Evolutionary conservation across 352 stramenopile genomes (phyloP).

Genomic region (Globisporangium mamillatum): DNA sequence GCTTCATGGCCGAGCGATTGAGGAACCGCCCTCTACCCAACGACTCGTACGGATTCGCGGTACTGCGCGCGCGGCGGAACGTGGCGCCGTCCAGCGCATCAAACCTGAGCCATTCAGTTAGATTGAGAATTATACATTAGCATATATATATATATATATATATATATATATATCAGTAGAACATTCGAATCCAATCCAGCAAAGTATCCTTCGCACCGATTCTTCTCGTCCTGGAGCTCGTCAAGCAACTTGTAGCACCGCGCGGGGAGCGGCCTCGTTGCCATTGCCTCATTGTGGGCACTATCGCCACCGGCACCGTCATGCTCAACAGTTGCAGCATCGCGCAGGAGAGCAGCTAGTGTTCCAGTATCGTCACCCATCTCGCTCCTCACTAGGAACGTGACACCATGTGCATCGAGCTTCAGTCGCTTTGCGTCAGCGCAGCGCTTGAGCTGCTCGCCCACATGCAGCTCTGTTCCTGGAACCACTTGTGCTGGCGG

Average conservation of each 20-base stretch:
- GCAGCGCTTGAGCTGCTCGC: background rate
- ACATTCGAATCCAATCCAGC: background rate
- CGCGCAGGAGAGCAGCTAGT: background rate
- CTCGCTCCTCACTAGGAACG: constrained; percentile 28
- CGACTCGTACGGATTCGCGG: constrained; percentile 54
- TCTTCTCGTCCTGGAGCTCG: constrained; percentile 37
- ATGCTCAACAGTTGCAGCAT: background rate
- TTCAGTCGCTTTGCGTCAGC: constrained; percentile 13
- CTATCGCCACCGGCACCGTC: background rate
- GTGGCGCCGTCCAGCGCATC: constrained; percentile 23
- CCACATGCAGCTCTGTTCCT: constrained; percentile 30
- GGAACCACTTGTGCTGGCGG: constrained; percentile 32
- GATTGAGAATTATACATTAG: background rate
- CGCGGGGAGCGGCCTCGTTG: constrained; percentile 12
- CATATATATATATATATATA: background rate
- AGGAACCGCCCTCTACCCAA: constrained; percentile 64
- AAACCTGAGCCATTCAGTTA: constrained; percentile 28
- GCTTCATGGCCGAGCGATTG: constrained; percentile 82
- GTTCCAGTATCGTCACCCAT: background rate
- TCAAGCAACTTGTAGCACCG: constrained; percentile 22
- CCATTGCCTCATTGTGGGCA: background rate
- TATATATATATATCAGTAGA: background rate
- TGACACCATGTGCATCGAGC: constrained; percentile 22
- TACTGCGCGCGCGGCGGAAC: constrained; percentile 42
- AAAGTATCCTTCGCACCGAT: constrained; percentile 8